These are phyloP conservation scores for Rhodotorula paludigena DNA, from an alignment of 768 basidiomycete genomes.

Conservation along the genomic window DNA sequence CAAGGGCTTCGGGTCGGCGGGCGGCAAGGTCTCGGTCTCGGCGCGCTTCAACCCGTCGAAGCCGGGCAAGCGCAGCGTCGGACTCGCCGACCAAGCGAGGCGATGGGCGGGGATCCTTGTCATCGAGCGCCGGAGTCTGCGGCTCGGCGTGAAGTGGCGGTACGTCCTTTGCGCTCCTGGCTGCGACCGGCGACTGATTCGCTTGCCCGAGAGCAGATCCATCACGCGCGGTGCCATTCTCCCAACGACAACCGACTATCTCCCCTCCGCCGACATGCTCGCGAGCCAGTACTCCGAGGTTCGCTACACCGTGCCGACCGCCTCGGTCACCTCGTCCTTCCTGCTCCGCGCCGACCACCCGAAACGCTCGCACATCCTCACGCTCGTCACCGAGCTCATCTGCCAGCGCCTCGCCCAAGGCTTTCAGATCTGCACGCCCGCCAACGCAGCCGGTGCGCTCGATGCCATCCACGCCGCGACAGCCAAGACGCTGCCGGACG, in stretches of 20 bases:
- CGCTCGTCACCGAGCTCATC: conserved; percentile 79
- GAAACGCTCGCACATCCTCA: conserved; percentile 45
- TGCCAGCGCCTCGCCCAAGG: conserved; percentile 86
- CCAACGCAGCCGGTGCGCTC: conserved; percentile 55
- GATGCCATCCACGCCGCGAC: conserved; percentile 20
- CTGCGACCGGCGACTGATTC: not conserved
- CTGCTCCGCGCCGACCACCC: conserved; percentile 63
- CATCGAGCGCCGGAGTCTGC: conserved; percentile 65
- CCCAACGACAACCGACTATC: conserved; percentile 83
- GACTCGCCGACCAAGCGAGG: conserved; percentile 53
- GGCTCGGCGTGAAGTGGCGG: conserved; percentile 82
- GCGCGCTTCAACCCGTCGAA: conserved; percentile 34
- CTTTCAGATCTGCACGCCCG: conserved; percentile 78
- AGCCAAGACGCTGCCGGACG: conserved; percentile 44
- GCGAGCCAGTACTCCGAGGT: conserved; percentile 47
- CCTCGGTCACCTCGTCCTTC: conserved; percentile 78
- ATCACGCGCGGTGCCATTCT: conserved; percentile 54
- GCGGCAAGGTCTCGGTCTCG: conserved; percentile 14
- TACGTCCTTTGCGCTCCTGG: conserved; percentile 51
- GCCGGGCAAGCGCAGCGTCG: conserved; percentile 36
- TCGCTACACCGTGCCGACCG: conserved; percentile 81
- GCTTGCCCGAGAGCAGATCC: conserved; percentile 5
- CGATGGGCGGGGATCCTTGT: conserved; percentile 80
- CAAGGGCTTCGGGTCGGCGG: conserved; percentile 8
- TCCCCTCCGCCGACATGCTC: conserved; percentile 55